A percentile compares a stretch with the other conserved stretches of the same genome.
Conservation (phyloP, 2,329 filamentous ascomycete genomes). For the Alternaria brassicae region DNA sequence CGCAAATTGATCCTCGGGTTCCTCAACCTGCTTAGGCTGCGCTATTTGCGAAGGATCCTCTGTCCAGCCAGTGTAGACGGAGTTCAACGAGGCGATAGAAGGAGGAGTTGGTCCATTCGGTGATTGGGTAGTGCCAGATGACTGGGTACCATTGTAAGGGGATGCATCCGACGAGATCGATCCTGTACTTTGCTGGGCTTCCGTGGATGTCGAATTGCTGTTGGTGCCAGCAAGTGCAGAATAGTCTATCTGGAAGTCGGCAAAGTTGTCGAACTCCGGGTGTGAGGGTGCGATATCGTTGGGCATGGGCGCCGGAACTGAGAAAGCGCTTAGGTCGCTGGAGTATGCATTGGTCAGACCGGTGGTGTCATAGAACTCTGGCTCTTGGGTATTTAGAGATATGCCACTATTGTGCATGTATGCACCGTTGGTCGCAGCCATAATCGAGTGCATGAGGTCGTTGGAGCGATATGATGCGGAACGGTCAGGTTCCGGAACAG, state of each 20-base stretch:
- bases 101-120: slow-evolving; percentile 42
- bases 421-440: slow-evolving; percentile 45
- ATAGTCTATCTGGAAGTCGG: slow-evolving; percentile 39
- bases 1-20: slow-evolving; percentile 41
- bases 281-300: slow-evolving; percentile 31
- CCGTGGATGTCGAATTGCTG: slow-evolving; percentile 31
- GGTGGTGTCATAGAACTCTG: slow-evolving; percentile 35
- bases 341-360: slow-evolving; percentile 31
- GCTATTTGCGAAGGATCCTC: slow-evolving; percentile 37
- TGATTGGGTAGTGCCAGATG: slow-evolving; percentile 41
- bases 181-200: slow-evolving; percentile 41
- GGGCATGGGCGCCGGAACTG: slow-evolving; percentile 31
- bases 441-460: slow-evolving; percentile 48
- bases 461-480: slow-evolving; percentile 37
- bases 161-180: slow-evolving; percentile 45
- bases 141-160: slow-evolving; percentile 46
- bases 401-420: slow-evolving; percentile 42
- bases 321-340: slow-evolving; percentile 32
- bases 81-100: slow-evolving; percentile 47
- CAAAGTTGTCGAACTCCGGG: slow-evolving; percentile 33
- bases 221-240: slow-evolving; percentile 32
- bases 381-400: slow-evolving; percentile 33
- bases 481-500: slow-evolving; percentile 45
- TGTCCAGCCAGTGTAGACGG: slow-evolving; percentile 49
- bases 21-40: slow-evolving; percentile 34